These are phyloP conservation scores for Fusarium transvaalense DNA, from an alignment of 2,329 filamentous ascomycete genomes.

Conservation along the genomic window DNA sequence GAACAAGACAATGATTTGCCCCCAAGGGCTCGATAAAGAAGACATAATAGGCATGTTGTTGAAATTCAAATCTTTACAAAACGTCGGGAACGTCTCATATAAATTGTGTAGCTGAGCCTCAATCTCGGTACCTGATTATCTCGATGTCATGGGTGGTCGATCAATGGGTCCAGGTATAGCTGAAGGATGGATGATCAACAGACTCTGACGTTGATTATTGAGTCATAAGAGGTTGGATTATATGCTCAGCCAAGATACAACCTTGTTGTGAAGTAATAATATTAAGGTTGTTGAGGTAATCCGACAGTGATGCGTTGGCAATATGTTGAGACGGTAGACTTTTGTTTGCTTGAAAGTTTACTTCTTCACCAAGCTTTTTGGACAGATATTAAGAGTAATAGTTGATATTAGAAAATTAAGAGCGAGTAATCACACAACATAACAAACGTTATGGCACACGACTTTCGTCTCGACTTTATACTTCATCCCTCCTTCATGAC, in stretches of 20 bases:
- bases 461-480: conserved; percentile 31
- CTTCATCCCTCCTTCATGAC: conserved; percentile 1
- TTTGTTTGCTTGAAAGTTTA: background rate
- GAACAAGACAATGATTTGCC: conserved; percentile 9
- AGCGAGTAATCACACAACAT: conserved; percentile 5
- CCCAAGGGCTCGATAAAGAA: conserved; percentile 18
- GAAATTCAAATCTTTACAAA: background rate
- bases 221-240: conserved; percentile 21
- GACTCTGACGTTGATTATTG: conserved; percentile 36
- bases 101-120: conserved; percentile 35
- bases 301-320: background rate
- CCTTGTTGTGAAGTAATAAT: background rate
- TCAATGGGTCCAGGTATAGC: conserved; percentile 30
- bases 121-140: conserved; percentile 39
- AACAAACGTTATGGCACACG: background rate
- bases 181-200: conserved; percentile 33
- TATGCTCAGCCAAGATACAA: background rate
- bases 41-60: conserved; percentile 28
- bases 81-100: conserved; percentile 16
- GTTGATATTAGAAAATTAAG: background rate
- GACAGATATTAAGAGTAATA: background rate
- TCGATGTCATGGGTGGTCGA: conserved; percentile 39
- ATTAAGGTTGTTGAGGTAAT: background rate
- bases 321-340: background rate
- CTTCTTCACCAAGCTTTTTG: background rate